Base-by-base conservation (phyloP, 306 rosid genomes). In the Glycyrrhiza uralensis region DNA sequence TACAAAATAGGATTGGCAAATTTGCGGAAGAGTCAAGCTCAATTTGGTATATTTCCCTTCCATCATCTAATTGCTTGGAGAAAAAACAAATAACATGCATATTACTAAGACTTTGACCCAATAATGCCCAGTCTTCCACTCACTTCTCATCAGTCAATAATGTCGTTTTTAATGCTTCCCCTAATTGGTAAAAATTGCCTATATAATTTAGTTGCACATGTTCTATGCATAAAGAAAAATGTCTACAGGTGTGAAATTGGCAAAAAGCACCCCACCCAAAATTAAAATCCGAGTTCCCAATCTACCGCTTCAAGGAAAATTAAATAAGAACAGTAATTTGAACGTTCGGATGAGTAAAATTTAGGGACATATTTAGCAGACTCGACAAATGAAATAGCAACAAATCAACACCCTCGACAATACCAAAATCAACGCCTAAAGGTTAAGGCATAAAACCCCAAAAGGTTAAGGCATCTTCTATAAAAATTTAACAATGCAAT, bases 121-220 rank as follows among this genome's bases (percentile, higher is more conserved):
- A 41, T 72, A 51, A 32, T 52, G 35, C 14, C 22, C 1, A 66
- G 58, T 81, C 75, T 52, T 70, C 63, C 77, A 52, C 81, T 65
- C 2, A 71, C 28, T 61, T 59, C 20, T 61, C 38, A 10, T 17
- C 18, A 52, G 80, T 81, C 88, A 81, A 78, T 18, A 24, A 49
- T 50, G 56, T 45, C 4, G 42, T 65, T 62, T 63, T 65, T 44
- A 38, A 36, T 62, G 64, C 19, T 55, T 14, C 33, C 69, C 33
- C 54, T 24, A 46, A 30, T 28, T 60, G 68, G 18, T 33, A 60
- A 69, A 42, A 17, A 41, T 50, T 55, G 23, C 63, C 61, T 15
- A 7, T 20, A n/a, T 29, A 51, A 76, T 79, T 69, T 72, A 13
- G 23, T 46, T 65, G 29, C 46, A 55, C 73, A 39, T 49, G 77